Conservation (phyloP, 2,329 filamentous ascomycete species). For the Trichoderma polysporum region DNA sequence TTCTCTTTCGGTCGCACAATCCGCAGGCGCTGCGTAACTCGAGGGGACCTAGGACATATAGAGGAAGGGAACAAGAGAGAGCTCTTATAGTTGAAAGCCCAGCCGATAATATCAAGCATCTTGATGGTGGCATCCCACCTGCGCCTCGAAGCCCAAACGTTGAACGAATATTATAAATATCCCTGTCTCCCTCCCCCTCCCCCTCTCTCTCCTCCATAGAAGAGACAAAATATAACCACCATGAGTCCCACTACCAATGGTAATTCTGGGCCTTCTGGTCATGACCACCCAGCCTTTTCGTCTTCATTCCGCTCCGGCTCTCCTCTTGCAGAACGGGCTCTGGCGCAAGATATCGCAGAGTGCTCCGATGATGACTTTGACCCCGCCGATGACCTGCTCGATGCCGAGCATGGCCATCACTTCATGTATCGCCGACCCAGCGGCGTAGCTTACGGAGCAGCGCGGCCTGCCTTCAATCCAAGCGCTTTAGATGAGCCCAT, state of each 20-base stretch:
- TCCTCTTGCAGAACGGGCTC: slow-evolving; percentile 64
- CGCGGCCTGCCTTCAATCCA: slow-evolving; percentile 67
- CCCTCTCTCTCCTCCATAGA: not conserved
- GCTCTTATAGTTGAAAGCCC: not conserved
- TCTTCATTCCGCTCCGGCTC: slow-evolving; percentile 59
- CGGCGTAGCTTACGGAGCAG: slow-evolving; percentile 70
- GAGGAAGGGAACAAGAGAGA: not conserved
- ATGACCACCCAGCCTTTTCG: slow-evolving; percentile 27
- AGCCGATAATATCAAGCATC: not conserved
- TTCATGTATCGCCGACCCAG: slow-evolving; percentile 72
- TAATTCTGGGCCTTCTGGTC: slow-evolving; percentile 19
- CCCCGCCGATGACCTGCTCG: slow-evolving; percentile 33
- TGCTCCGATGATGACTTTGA: slow-evolving; percentile 57
- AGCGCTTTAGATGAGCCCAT: slow-evolving; percentile 46
- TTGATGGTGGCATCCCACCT: not conserved
- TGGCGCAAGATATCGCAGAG: slow-evolving; percentile 66
- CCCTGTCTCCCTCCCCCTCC: not conserved
- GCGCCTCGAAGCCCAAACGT: not conserved
- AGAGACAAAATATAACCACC: not conserved
- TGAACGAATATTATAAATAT: not conserved
- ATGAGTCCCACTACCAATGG: slow-evolving; percentile 14
- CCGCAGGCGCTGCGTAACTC: not conserved
- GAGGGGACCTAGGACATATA: not conserved
- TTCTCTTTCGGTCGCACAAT: not conserved
- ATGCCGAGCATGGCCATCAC: slow-evolving; percentile 43